phyloP scores from a whole-genome alignment of 2,329 filamentous ascomycete genomes.

The Tolypocladium paradoxum region DNA sequence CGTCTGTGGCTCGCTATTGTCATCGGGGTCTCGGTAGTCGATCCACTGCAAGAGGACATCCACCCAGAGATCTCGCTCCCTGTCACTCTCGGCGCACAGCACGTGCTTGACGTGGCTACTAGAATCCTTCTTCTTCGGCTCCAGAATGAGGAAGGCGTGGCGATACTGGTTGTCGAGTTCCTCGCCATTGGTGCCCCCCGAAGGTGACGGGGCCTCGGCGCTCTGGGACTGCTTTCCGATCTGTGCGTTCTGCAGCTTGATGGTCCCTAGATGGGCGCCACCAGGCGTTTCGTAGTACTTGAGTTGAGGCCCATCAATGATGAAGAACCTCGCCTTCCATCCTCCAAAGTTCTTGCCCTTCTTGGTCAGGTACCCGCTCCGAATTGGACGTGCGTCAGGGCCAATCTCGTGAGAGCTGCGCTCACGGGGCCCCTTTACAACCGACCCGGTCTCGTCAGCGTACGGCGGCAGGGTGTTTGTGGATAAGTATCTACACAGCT shows the following conservation, averaged over 20 bases:
- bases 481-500: constrained; percentile 83
- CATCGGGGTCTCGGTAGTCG: constrained; percentile 55
- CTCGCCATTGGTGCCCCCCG: constrained; percentile 45
- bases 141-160: constrained; percentile 88
- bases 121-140: constrained; percentile 94
- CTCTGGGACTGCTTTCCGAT: constrained; percentile 76
- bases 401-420: constrained; percentile 30
- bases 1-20: constrained; percentile 29
- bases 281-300: constrained; percentile 90
- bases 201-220: constrained; percentile 45
- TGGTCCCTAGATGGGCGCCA: constrained; percentile 82
- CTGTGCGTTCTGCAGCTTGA: constrained; percentile 82
- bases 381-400: constrained; percentile 56
- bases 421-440: constrained; percentile 13
- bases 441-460: constrained; percentile 38
- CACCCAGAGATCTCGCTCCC: constrained; percentile 89
- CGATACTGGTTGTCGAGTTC: constrained; percentile 90
- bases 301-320: constrained; percentile 50
- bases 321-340: constrained; percentile 76
- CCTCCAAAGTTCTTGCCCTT: constrained; percentile 97
- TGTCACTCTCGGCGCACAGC: constrained; percentile 87
- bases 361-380: constrained; percentile 90
- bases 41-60: constrained; percentile 83
- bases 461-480: constrained; percentile 52
- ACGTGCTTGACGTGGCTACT: constrained; percentile 83